Evolutionary conservation across 2,329 filamentous ascomycete species (phyloP), one percentile per base, ranked within the genome.

Genomic region (Byssothecium circinans): DNA sequence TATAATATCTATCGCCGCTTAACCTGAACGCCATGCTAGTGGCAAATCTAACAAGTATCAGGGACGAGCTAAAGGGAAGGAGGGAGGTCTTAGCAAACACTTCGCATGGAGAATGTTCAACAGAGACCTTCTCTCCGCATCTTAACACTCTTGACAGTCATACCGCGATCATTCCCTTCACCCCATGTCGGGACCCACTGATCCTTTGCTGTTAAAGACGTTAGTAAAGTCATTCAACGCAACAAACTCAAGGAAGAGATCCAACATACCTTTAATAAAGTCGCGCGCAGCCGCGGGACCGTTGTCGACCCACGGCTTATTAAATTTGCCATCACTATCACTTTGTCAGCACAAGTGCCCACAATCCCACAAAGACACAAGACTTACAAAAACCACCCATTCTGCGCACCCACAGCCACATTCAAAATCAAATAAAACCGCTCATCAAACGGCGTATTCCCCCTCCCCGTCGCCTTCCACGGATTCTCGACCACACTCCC

Each of bases 311-410:
- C 89, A 94, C 1, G 89, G 89, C 77, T 94, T 94, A 39, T 78
- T 79, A 35, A 78, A 78, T 55, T 79, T 74, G n/a, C 83, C 83
- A 25, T 65, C 60, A 41, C 29, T 43, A 25, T 17, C 2, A n/a
- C 5, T 14, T 20, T 17, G 35, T 38, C n/a, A 43, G 30, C 30
- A 6, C 25, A 64, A n/a, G 14, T n/a, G 7, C 32, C 32, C n/a
- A n/a, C 32, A 14, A 34, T 34, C 91, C 86, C 61, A 37, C 14
- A 10, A 18, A 18, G 20, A 11, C 12, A 14, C 11, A 30, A 37
- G 15, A 83, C 82, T 64, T 91, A 86, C 42, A 50, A 63, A 45
- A 92, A 94, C 87, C 88, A 94, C 23, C 89, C 88, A 56, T 90
- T 91, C 29, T 85, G 89, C 34, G 84, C 84, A 23, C 87, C 88